Evolutionary conservation across 2,329 filamentous ascomycete species (phyloP).

Genomic region (Rhynchosporium agropyri): DNA sequence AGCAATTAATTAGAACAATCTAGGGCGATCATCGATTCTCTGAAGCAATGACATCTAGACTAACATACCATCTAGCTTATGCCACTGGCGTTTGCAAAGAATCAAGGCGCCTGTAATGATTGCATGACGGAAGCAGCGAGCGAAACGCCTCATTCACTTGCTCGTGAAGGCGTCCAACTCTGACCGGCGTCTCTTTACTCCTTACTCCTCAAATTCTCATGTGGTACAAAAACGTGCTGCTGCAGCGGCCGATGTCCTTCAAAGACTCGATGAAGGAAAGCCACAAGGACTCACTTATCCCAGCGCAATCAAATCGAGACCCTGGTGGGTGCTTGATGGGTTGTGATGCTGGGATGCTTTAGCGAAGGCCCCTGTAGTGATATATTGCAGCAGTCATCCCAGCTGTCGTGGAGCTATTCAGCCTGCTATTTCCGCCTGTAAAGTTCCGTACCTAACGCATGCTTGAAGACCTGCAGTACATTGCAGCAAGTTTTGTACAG

Average conservation of each 20-base stretch:
- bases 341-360: neutral
- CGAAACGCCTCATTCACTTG: conserved; percentile 16
- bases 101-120: conserved; percentile 16
- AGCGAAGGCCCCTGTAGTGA: neutral
- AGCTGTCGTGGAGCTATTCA: conserved; percentile 5
- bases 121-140: conserved; percentile 5
- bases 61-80: neutral
- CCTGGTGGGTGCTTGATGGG: conserved; percentile 5
- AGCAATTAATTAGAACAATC: neutral
- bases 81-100: conserved; percentile 20
- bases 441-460: neutral
- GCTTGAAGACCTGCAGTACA: conserved; percentile 5
- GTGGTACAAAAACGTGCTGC: conserved; percentile 26
- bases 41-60: neutral
- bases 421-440: conserved; percentile 3
- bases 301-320: conserved; percentile 4
- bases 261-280: conserved; percentile 10
- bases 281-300: conserved; percentile 6
- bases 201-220: conserved; percentile 1
- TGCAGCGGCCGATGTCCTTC: conserved; percentile 25
- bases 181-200: conserved; percentile 13
- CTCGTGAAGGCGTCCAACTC: conserved; percentile 26
- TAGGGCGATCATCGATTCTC: neutral
- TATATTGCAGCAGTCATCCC: neutral
- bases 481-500: conserved; percentile 9